Conservation (phyloP, 1,284 basidiomycete species). For the Rhodotorula sp. region DNA sequence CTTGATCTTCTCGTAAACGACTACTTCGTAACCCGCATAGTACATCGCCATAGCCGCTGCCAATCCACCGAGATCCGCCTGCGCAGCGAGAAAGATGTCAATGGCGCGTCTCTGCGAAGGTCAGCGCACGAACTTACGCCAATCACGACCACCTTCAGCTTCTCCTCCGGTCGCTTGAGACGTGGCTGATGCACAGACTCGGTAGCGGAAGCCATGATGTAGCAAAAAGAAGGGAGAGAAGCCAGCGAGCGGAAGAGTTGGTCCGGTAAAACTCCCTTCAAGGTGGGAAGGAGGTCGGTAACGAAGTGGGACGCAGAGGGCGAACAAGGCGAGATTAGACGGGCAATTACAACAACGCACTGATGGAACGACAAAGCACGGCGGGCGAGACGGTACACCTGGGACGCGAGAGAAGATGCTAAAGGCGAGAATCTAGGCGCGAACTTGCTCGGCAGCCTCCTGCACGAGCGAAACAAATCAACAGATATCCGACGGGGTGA, state of each 20-base stretch:
- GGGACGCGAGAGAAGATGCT: background rate
- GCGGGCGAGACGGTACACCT: background rate
- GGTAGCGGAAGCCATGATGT: background rate
- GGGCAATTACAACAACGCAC: too few relatives aligned
- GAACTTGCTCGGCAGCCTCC: slow-evolving; percentile 32
- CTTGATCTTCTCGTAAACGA: slow-evolving; percentile 18
- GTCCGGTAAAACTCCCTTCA: background rate
- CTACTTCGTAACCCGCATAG: slow-evolving; percentile 7
- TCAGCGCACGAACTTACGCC: background rate
- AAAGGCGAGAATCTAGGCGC: slow-evolving; percentile 12
- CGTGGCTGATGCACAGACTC: background rate
- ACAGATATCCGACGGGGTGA: too few relatives aligned
- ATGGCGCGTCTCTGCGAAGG: too few relatives aligned
- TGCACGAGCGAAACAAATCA: background rate
- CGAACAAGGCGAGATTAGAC: too few relatives aligned
- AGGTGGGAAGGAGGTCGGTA: background rate
- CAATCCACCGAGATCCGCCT: slow-evolving; percentile 1
- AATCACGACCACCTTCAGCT: slow-evolving; percentile 3
- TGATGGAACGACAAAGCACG: background rate
- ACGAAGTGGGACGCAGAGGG: background rate
- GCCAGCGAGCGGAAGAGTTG: background rate
- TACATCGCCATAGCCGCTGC: slow-evolving; percentile 6
- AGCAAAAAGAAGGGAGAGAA: background rate
- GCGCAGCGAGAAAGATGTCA: background rate
- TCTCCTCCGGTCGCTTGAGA: background rate